A percentile compares a stretch with the other conserved stretches of the same genome.
phyloP scores from a whole-genome alignment of 441 rosid species.

The Syzygium syzygioides region DNA sequence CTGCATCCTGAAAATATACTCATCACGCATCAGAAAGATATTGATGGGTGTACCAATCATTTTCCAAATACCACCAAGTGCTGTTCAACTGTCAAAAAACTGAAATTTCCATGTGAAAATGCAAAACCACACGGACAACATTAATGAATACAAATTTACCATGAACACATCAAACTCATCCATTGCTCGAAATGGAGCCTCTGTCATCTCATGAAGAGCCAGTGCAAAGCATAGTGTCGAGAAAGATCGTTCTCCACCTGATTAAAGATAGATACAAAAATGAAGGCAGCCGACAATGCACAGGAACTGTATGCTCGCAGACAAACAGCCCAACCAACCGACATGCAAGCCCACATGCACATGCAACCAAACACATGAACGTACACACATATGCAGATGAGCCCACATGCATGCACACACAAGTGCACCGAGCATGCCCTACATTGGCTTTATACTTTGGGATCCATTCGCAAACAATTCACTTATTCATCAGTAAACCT shows the following conservation, averaged over 20 bases:
- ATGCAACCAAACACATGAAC: background rate
- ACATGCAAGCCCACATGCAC: background rate
- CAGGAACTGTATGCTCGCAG: background rate
- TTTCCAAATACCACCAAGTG: background rate
- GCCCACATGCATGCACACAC: background rate
- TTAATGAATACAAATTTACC: conserved; percentile 31
- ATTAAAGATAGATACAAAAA: background rate
- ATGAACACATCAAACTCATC: conserved; percentile 99
- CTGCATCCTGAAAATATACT: conserved; percentile 69
- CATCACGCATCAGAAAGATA: background rate
- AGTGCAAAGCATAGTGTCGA: conserved; percentile 96
- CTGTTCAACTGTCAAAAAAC: background rate
- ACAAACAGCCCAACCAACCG: background rate
- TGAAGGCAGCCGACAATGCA: background rate
- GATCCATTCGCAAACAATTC: background rate
- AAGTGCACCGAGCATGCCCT: background rate
- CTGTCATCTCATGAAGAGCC: conserved; percentile 92
- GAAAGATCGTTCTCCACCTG: conserved; percentile 98
- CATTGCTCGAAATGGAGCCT: conserved; percentile 97
- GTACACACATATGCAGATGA: background rate
- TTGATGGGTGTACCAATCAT: background rate
- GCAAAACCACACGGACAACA: background rate
- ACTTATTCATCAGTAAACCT: background rate
- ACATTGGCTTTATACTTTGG: background rate
- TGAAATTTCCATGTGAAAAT: background rate